phyloP scores from a whole-genome alignment of 73 alveolate genomes.

The Breviolum minutum region DNA sequence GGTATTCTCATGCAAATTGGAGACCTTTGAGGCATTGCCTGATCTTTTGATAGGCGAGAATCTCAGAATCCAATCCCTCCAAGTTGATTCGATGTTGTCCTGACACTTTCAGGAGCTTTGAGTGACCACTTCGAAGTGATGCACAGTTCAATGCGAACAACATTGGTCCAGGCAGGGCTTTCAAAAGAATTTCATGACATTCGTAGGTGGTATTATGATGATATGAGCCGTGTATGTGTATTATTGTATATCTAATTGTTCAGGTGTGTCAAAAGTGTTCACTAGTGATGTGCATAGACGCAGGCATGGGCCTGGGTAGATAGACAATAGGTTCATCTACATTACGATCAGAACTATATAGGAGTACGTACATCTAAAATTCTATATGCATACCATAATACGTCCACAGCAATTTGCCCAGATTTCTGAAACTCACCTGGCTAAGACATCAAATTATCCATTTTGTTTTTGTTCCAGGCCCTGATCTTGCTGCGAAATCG shows the following conservation, averaged over 20 bases:
- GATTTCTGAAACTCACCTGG: background rate
- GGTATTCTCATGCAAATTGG: background rate
- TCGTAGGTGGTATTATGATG: too few relatives aligned
- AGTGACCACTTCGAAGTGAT: constrained; percentile 90
- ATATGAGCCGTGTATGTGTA: too few relatives aligned
- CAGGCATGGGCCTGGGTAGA: too few relatives aligned
- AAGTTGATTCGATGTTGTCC: background rate
- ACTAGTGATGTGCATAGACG: too few relatives aligned
- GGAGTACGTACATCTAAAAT: too few relatives aligned
- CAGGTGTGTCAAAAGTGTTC: too few relatives aligned
- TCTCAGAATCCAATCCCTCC: background rate
- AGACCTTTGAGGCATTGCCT: constrained; percentile 24
- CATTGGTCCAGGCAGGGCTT: constrained; percentile 56
- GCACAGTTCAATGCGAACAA: constrained; percentile 96
- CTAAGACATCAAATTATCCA: background rate
- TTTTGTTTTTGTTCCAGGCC: constrained; percentile 16
- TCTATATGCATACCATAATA: too few relatives aligned
- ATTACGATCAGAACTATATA: too few relatives aligned
- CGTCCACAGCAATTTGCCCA: too few relatives aligned
- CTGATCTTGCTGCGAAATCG: constrained; percentile 89
- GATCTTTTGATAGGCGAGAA: constrained; percentile 19
- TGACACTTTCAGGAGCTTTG: constrained; percentile 45
- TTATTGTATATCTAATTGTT: too few relatives aligned
- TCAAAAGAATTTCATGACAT: background rate
- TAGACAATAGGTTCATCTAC: too few relatives aligned